Conservation (phyloP, 164 flowering plant species). For the Annona squamosa region DNA sequence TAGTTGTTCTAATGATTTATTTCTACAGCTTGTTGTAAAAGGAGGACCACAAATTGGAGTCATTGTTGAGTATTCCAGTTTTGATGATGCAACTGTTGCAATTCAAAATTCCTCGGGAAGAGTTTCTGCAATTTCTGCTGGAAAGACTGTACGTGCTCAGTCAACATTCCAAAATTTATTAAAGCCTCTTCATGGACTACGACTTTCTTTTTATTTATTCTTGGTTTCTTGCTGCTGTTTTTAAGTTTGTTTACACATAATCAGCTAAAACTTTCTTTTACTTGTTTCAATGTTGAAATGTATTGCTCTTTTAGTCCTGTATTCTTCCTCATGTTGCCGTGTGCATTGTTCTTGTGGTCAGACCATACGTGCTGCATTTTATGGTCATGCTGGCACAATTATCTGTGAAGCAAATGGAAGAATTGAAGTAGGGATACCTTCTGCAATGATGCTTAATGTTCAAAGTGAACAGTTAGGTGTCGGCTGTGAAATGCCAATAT, state of each 20-base stretch:
- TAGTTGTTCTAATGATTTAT: not conserved
- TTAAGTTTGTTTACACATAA: not conserved
- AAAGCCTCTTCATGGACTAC: not conserved
- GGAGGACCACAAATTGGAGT: conserved; percentile 78
- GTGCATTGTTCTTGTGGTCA: conserved; percentile 23
- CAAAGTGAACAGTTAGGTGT: conserved; percentile 73
- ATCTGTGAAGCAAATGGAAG: conserved; percentile 58
- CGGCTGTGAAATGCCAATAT: conserved; percentile 69
- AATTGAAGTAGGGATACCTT: conserved; percentile 69
- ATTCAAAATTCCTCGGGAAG: conserved; percentile 51
- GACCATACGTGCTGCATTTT: conserved; percentile 56
- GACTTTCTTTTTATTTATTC: not conserved
- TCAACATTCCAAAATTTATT: not conserved
- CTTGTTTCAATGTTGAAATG: not conserved
- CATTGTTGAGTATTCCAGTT: conserved; percentile 41
- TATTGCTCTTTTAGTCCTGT: not conserved
- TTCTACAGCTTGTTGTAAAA: conserved; percentile 49
- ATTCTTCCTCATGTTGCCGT: not conserved
- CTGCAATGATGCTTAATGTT: conserved; percentile 45
- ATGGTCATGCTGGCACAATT: conserved; percentile 37
- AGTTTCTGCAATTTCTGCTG: conserved; percentile 67
- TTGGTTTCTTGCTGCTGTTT: conserved; percentile 1
- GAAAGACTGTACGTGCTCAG: conserved; percentile 50
- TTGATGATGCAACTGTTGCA: conserved; percentile 43
- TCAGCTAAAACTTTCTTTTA: not conserved